Evolutionary conservation across 176 grass and related monocot species (phyloP).

Genomic region (Cymbopogon citratus): DNA sequence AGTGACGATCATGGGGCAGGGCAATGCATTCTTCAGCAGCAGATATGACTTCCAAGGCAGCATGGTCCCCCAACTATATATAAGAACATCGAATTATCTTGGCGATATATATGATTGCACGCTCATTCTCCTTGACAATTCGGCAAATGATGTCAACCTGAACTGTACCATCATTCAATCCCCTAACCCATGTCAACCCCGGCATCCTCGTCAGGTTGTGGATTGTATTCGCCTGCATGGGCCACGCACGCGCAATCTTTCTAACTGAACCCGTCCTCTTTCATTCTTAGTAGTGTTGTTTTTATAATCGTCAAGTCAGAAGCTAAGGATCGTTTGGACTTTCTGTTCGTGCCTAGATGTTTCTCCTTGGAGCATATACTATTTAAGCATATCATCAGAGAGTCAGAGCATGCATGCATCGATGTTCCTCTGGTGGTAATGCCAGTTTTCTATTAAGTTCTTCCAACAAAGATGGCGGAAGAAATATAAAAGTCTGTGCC

Average conservation of each 20-base stretch:
- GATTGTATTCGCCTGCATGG: not conserved
- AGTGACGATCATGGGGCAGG: too few relatives aligned
- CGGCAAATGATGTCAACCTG: conserved; percentile 20
- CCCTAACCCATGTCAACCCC: conserved; percentile 20
- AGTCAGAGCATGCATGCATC: conserved; percentile 17
- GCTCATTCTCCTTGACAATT: conserved; percentile 20
- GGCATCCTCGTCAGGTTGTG: not conserved
- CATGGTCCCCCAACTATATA: not conserved
- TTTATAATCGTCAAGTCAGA: conserved; percentile 15
- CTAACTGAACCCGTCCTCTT: conserved; percentile 24
- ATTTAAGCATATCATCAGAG: conserved; percentile 20
- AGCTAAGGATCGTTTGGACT: conserved; percentile 10
- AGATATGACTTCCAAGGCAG: not conserved
- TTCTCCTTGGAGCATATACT: not conserved
- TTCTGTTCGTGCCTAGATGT: not conserved
- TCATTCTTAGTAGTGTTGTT: conserved; percentile 1
- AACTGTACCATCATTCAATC: conserved; percentile 9
- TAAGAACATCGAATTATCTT: not conserved
- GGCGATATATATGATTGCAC: not conserved
- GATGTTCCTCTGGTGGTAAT: not conserved
- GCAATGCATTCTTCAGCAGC: not conserved
- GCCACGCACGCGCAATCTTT: conserved; percentile 26
- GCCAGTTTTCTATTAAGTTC: too few relatives aligned
- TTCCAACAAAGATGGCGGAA: too few relatives aligned
- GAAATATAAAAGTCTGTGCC: too few relatives aligned